phyloP scores from a whole-genome alignment of 2,329 filamentous ascomycete species.

The Hymenoscyphus albidus region DNA sequence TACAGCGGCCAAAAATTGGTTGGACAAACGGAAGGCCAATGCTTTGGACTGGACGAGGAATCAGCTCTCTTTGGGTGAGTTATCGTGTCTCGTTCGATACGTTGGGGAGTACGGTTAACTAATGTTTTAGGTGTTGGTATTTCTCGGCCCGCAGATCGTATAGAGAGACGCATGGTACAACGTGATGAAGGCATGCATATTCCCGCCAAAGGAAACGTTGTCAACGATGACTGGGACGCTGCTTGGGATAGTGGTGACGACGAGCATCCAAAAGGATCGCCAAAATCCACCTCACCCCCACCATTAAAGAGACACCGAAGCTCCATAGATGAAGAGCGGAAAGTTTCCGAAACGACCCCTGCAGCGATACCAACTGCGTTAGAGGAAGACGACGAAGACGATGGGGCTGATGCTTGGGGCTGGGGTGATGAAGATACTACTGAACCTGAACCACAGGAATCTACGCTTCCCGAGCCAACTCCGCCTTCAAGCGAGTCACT shows the following conservation, averaged over 20 bases:
- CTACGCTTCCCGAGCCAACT: constrained; percentile 32
- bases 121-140: constrained; percentile 54
- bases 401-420: constrained; percentile 60
- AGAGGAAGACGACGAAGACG: constrained; percentile 36
- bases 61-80: constrained; percentile 50
- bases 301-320: constrained; percentile 3
- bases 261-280: neutral
- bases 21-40: constrained; percentile 75
- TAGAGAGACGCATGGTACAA: constrained; percentile 78
- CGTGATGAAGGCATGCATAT: constrained; percentile 63
- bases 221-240: constrained; percentile 67
- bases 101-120: neutral
- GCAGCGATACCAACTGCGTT: neutral
- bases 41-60: constrained; percentile 71
- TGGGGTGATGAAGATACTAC: constrained; percentile 69
- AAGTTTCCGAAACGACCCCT: neutral
- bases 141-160: constrained; percentile 70
- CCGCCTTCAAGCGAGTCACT: neutral
- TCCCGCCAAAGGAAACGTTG: constrained; percentile 45
- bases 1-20: constrained; percentile 77
- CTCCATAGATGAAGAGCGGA: constrained; percentile 11
- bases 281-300: neutral
- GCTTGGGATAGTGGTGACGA: constrained; percentile 63
- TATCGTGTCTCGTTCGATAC: neutral
- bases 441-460: constrained; percentile 14